Evolutionary conservation across 2,329 filamentous ascomycete genomes (phyloP).

Genomic region (Lasiodiplodia sp.): DNA sequence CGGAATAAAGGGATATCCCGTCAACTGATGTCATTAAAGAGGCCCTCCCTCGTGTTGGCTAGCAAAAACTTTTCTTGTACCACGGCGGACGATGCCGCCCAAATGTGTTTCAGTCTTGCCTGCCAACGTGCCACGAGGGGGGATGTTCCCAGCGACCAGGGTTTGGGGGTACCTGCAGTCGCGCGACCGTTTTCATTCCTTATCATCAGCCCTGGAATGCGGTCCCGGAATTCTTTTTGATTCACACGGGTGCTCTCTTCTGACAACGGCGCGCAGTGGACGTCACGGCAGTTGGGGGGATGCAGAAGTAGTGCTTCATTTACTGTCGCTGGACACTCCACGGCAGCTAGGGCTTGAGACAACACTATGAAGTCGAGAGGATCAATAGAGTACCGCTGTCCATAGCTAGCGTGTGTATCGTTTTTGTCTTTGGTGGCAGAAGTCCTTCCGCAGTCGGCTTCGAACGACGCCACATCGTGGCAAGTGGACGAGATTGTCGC

Average conservation of each 20-base stretch:
- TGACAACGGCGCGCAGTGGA: not conserved
- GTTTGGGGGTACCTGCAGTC: constrained; percentile 12
- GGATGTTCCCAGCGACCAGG: constrained; percentile 9
- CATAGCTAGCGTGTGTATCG: not conserved
- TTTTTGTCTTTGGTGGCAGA: constrained; percentile 2
- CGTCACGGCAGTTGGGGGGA: not conserved
- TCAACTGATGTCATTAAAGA: not conserved
- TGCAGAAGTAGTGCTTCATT: not conserved
- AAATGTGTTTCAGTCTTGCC: constrained; percentile 6
- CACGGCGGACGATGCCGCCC: not conserved
- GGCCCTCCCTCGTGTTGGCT: not conserved
- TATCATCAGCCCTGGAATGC: constrained; percentile 2
- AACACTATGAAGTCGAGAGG: not conserved
- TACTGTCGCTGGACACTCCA: not conserved
- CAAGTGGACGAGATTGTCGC: not conserved
- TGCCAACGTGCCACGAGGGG: constrained; percentile 23
- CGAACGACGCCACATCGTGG: not conserved
- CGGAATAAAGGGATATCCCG: not conserved
- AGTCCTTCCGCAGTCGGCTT: not conserved
- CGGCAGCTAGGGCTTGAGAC: not conserved
- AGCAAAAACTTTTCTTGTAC: not conserved
- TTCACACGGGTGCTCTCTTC: not conserved
- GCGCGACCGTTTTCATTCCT: constrained; percentile 20
- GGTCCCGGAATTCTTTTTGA: not conserved
- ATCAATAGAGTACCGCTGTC: not conserved